Evolutionary conservation across 305 asterid genomes (phyloP).

Genomic region (Fraxinus xanthoxyloides): DNA sequence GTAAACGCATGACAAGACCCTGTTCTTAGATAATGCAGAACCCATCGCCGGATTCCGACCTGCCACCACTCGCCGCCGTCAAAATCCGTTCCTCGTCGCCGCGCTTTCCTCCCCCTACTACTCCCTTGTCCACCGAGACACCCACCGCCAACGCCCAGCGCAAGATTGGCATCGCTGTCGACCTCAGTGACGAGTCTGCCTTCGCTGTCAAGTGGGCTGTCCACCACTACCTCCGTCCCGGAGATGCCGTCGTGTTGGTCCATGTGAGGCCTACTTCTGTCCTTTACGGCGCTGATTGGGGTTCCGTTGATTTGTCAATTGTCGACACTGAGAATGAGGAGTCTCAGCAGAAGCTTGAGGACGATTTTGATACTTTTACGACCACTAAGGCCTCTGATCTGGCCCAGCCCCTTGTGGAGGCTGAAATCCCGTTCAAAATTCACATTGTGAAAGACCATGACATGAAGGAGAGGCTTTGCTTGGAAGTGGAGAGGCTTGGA

Average conservation of each 20-base stretch:
- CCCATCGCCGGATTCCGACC: conserved; percentile 49
- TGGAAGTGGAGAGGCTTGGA: conserved; percentile 74
- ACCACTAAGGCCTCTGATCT: conserved; percentile 52
- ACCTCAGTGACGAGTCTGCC: conserved; percentile 67
- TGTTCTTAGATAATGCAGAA: conserved; percentile 29
- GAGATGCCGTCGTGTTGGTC: conserved; percentile 59
- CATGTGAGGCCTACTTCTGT: conserved; percentile 77
- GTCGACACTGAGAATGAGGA: conserved; percentile 48
- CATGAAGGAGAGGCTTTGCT: conserved; percentile 64
- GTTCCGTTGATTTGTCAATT: conserved; percentile 57
- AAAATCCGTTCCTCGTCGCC: conserved; percentile 66
- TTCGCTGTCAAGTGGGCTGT: conserved; percentile 79
- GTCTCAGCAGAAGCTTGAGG: conserved; percentile 56
- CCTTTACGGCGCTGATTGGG: conserved; percentile 83
- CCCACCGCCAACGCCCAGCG: conserved; percentile 76
- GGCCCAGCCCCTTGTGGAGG: conserved; percentile 67
- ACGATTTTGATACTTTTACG: conserved; percentile 62
- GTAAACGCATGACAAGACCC: conserved; percentile 11
- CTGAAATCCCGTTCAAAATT: conserved; percentile 58
- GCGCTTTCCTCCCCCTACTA: conserved; percentile 61
- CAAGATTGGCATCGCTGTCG: conserved; percentile 74
- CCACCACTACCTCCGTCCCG: conserved; percentile 61
- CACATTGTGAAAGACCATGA: conserved; percentile 79
- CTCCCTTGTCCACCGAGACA: conserved; percentile 51
- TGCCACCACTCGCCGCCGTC: conserved; percentile 60